Evolutionary conservation across 176 grass and related monocot genomes (phyloP).

Genomic region (Oryza meyeriana): DNA sequence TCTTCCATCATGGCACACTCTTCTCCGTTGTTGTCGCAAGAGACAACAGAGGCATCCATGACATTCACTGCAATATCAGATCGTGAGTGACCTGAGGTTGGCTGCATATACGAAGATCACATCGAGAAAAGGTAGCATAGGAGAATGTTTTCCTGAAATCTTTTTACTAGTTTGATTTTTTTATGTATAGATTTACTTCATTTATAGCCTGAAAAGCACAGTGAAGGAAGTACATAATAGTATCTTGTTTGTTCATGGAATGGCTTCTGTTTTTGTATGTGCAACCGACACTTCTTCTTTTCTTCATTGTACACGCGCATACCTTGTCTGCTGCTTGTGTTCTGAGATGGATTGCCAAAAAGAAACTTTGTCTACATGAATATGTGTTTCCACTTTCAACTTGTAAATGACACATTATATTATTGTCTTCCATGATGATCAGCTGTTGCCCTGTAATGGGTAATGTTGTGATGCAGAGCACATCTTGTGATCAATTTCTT

Average conservation of each 20-base stretch:
- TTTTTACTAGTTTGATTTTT: not conserved
- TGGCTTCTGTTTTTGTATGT: not conserved
- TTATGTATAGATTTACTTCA: constrained; percentile 40
- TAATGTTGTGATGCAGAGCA: not conserved
- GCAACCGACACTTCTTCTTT: not conserved
- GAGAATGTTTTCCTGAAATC: not conserved
- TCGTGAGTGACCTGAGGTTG: constrained; percentile 27
- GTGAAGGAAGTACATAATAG: constrained; percentile 23
- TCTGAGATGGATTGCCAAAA: not conserved
- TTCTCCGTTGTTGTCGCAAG: constrained; percentile 46
- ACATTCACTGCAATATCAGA: constrained; percentile 46
- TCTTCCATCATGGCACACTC: constrained; percentile 39
- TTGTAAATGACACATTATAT: not conserved
- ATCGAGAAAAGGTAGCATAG: constrained; percentile 16
- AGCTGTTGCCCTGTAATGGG: not conserved
- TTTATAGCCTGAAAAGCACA: constrained; percentile 19
- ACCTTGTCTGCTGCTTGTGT: not conserved
- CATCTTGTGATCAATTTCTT: not conserved
- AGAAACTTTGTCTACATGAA: not conserved
- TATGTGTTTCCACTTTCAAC: not conserved
- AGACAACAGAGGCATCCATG: constrained; percentile 55
- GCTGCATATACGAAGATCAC: not conserved
- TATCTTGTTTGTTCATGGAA: not conserved
- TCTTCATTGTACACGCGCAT: constrained; percentile 4
- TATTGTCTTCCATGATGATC: not conserved